phyloP scores from a whole-genome alignment of 108 stramenopile genomes.

The Aurantiochytrium sp. region DNA sequence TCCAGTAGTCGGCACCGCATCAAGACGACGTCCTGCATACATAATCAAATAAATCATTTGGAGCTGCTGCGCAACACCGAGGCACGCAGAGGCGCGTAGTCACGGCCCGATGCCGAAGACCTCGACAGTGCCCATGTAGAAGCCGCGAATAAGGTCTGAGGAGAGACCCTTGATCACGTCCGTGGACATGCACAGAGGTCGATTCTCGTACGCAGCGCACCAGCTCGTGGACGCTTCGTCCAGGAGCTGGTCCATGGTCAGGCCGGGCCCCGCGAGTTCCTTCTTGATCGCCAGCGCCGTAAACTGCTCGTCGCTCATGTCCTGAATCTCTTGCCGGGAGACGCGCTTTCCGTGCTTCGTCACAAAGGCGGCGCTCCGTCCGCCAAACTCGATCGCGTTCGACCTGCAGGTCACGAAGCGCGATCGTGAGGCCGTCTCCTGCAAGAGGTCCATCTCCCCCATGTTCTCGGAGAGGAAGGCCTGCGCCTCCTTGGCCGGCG shows the following conservation, averaged over 20 bases:
- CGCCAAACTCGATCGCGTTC: not conserved
- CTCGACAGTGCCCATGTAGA: not conserved
- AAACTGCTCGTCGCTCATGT: slow-evolving; percentile 12
- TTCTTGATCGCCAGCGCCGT: not conserved
- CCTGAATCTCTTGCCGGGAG: not conserved
- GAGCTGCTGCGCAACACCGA: no score
- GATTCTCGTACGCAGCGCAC: not conserved
- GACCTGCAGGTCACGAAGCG: not conserved
- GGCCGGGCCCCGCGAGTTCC: not conserved
- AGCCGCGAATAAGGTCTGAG: not conserved
- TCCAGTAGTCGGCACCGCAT: no score
- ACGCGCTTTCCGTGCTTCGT: not conserved
- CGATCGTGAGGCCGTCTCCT: not conserved
- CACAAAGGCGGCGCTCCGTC: not conserved
- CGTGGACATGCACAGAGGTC: not conserved
- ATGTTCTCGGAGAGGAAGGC: not conserved
- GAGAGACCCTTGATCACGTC: not conserved
- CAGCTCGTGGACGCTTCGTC: not conserved
- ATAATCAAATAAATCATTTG: no score
- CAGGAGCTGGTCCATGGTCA: not conserved
- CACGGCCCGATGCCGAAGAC: slow-evolving; percentile 9
- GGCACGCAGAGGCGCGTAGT: no score
- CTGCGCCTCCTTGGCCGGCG: not conserved
- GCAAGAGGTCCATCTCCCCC: not conserved
- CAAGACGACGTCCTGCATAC: no score